Evolutionary conservation across 495 filamentous ascomycete genomes (phyloP).

Genomic region (Recurvomyces mirabilis): DNA sequence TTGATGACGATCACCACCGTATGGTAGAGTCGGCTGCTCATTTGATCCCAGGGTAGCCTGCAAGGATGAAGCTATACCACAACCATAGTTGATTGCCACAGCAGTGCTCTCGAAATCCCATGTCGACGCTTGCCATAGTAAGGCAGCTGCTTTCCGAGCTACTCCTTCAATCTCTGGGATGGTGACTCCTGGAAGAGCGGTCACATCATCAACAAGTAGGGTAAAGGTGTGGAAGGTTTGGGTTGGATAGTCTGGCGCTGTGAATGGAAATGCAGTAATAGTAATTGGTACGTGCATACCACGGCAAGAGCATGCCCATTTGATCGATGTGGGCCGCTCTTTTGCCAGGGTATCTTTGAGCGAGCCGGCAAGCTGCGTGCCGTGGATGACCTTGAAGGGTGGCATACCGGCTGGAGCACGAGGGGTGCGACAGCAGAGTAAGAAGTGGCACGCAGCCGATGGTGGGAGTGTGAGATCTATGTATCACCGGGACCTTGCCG

Average conservation of each 20-base stretch:
- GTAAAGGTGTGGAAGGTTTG: background rate
- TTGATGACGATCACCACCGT: background rate
- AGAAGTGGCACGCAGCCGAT: no score
- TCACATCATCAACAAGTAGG: background rate
- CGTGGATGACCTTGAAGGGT: background rate
- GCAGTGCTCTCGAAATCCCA: background rate
- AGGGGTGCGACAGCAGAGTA: no score
- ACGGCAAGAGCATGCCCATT: background rate
- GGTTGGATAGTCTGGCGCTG: background rate
- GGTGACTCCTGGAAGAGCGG: background rate
- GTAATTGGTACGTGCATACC: background rate
- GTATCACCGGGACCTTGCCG: no score
- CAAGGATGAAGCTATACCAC: no score
- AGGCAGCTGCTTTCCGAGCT: background rate
- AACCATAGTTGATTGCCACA: no score
- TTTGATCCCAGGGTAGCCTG: background rate
- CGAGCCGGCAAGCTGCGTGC: background rate
- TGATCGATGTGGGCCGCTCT: background rate
- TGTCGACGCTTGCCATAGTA: background rate
- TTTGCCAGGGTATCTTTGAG: background rate
- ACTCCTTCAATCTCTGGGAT: background rate
- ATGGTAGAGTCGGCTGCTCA: background rate
- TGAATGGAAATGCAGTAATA: background rate
- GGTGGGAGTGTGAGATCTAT: no score
- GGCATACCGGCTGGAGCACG: no score